Evolutionary conservation across 331 rosid species (phyloP).

Genomic region (Malus hybrid): DNA sequence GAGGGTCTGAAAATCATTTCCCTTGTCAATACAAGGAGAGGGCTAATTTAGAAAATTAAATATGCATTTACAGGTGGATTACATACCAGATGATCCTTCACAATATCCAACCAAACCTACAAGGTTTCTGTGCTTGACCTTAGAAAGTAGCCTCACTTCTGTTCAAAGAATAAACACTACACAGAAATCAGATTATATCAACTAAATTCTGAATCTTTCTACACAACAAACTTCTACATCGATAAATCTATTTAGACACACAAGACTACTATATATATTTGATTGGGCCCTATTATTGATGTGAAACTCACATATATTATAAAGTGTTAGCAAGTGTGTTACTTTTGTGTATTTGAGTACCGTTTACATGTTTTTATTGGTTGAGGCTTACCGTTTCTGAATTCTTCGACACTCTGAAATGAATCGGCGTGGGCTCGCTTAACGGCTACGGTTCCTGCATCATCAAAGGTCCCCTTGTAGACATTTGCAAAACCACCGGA

Average conservation of each 20-base stretch:
- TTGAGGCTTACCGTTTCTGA: slow-evolving; percentile 49
- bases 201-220: too few species aligned
- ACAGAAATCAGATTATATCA: background rate
- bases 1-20: too few species aligned
- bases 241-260: too few species aligned
- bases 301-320: background rate
- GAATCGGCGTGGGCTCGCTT: slow-evolving; percentile 61
- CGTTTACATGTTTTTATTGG: background rate
- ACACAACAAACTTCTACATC: too few species aligned
- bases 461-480: slow-evolving; percentile 51
- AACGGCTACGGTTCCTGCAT: slow-evolving; percentile 54
- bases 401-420: slow-evolving; percentile 47
- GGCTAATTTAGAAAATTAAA: background rate
- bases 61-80: background rate
- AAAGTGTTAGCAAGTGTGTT: too few species aligned
- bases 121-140: slow-evolving; percentile 61
- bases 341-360: too few species aligned
- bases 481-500: slow-evolving; percentile 78
- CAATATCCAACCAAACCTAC: slow-evolving; percentile 72
- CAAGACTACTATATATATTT: too few species aligned
- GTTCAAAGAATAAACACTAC: slow-evolving; percentile 14
- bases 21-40: too few species aligned
- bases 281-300: too few species aligned
- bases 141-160: slow-evolving; percentile 73
- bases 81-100: slow-evolving; percentile 59